Evolutionary conservation across 768 basidiomycete species (phyloP).

Genomic region (Cantharellus anzutake): DNA sequence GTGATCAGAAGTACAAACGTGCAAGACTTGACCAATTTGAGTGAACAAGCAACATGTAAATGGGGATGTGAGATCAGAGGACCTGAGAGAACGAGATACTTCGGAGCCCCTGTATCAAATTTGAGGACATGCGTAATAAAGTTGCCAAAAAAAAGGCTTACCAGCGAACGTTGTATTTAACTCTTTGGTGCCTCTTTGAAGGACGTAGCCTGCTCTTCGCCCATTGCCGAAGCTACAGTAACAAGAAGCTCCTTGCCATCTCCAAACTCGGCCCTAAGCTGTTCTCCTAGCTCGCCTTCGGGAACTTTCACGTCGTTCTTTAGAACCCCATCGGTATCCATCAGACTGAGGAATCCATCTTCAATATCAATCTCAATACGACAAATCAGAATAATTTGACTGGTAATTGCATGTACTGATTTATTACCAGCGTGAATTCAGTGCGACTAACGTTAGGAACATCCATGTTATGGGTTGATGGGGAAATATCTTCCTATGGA

Average conservation of each 20-base stretch:
- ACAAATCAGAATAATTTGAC: neutral
- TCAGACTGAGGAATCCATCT: constrained; percentile 89
- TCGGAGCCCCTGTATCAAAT: neutral
- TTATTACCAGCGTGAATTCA: constrained; percentile 75
- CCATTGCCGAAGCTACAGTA: constrained; percentile 79
- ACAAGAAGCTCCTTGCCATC: constrained; percentile 74
- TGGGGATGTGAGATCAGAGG: neutral
- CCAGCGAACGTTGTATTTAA: neutral
- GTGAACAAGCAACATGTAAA: neutral
- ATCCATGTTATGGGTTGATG: constrained; percentile 99
- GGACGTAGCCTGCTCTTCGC: constrained; percentile 80
- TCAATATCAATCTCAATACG: constrained; percentile 58
- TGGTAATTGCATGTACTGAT: neutral
- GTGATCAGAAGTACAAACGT: neutral
- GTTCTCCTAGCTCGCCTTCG: constrained; percentile 58
- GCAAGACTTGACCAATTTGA: neutral
- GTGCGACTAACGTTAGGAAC: constrained; percentile 82
- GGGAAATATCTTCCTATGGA: constrained; percentile 73
- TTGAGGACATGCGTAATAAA: neutral
- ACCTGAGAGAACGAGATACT: neutral
- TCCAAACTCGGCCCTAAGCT: constrained; percentile 56
- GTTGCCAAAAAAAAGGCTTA: neutral
- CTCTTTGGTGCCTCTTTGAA: constrained; percentile 25
- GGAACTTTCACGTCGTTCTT: constrained; percentile 95
- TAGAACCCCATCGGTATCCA: constrained; percentile 54